Conservation (phyloP, 129 eudicot species). For the Silybum marianum region DNA sequence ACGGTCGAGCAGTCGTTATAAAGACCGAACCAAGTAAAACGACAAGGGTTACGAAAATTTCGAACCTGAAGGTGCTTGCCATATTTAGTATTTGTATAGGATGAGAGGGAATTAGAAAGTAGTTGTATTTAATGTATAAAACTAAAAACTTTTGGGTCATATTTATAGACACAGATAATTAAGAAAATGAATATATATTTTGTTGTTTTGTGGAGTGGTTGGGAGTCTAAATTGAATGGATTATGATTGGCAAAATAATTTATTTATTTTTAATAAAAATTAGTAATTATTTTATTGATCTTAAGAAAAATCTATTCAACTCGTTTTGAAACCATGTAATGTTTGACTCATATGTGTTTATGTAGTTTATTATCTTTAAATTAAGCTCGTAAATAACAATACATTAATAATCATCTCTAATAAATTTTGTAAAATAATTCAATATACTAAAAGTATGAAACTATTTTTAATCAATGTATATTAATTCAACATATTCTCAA, state of each 20-base stretch:
- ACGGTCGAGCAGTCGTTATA: constrained; percentile 24
- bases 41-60: constrained; percentile 11
- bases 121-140: constrained; percentile 17
- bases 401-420: background rate
- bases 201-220: constrained; percentile 20
- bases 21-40: constrained; percentile 27
- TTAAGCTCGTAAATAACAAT: background rate
- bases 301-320: background rate
- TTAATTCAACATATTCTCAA: no score
- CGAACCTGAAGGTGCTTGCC: constrained; percentile 1
- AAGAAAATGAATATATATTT: constrained; percentile 14
- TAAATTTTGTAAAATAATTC: no score
- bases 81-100: constrained; percentile 15
- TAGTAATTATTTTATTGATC: background rate
- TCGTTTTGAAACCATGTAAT: background rate
- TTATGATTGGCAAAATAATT: background rate
- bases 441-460: no score
- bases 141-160: constrained; percentile 12
- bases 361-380: background rate
- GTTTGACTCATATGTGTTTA: background rate
- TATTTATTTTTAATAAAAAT: background rate
- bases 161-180: constrained; percentile 16
- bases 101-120: background rate
- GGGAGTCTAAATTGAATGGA: background rate
- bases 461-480: no score